phyloP scores from a whole-genome alignment of 2,329 filamentous ascomycete species.

The Macrophomina phaseolina region DNA sequence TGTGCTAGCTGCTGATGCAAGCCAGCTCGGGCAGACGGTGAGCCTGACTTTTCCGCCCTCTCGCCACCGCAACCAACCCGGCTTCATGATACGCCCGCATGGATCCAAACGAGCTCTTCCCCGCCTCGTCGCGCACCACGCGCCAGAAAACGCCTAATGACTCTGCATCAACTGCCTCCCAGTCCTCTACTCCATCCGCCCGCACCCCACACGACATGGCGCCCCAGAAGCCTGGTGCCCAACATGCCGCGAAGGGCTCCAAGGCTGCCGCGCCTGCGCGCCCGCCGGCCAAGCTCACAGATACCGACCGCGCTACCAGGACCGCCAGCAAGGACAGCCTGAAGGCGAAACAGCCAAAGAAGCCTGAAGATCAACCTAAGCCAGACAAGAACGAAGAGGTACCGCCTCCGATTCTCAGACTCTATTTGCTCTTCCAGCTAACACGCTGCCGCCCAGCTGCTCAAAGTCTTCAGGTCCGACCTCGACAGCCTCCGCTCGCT shows the following conservation, averaged over 20 bases:
- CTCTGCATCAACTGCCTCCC: conserved; percentile 11
- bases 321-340: conserved; percentile 47
- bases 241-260: conserved; percentile 7
- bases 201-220: conserved; percentile 19
- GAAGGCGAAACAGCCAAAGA: conserved; percentile 44
- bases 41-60: conserved; percentile 11
- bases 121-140: conserved; percentile 24
- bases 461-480: conserved; percentile 53
- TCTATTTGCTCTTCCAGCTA: conserved; percentile 31
- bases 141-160: conserved; percentile 28
- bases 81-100: conserved; percentile 26
- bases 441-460: conserved; percentile 40
- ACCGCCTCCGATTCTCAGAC: neutral
- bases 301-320: conserved; percentile 39
- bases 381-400: conserved; percentile 46
- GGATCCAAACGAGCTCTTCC: conserved; percentile 25
- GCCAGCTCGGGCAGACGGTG: conserved; percentile 11
- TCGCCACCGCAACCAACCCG: conserved; percentile 3
- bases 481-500: conserved; percentile 66
- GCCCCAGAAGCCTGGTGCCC: conserved; percentile 16
- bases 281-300: conserved; percentile 38
- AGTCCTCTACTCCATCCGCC: conserved; percentile 10
- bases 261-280: conserved; percentile 28
- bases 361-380: conserved; percentile 39
- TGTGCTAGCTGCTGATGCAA: conserved; percentile 3